phyloP scores from a whole-genome alignment of 257 asterid genomes.

The Penstemon barbatus region DNA sequence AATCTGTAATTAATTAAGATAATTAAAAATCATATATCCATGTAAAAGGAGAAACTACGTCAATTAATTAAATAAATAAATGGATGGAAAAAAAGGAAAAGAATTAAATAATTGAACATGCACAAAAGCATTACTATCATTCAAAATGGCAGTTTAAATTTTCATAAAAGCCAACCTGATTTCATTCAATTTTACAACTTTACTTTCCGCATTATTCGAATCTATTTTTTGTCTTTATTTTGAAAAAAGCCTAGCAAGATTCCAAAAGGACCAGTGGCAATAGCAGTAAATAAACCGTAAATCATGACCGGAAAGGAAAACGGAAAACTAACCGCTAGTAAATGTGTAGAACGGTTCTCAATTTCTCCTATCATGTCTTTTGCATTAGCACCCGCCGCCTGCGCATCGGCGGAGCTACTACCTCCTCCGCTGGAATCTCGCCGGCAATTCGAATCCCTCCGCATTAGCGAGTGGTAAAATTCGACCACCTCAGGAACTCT shows the following conservation, averaged over 20 bases:
- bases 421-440: slow-evolving; percentile 59
- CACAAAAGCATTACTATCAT: not conserved
- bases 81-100: no score
- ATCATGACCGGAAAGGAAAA: not conserved
- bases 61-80: no score
- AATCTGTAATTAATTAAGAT: slow-evolving; percentile 53
- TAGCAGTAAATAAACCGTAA: slow-evolving; percentile 31
- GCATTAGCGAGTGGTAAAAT: slow-evolving; percentile 91
- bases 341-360: slow-evolving; percentile 93
- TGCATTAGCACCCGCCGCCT: slow-evolving; percentile 54
- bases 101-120: not conserved
- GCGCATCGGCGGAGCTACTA: slow-evolving; percentile 42
- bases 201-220: slow-evolving; percentile 38
- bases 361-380: slow-evolving; percentile 99
- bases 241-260: slow-evolving; percentile 27
- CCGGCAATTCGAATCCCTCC: slow-evolving; percentile 69
- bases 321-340: slow-evolving; percentile 73
- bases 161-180: slow-evolving; percentile 41
- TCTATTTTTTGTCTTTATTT: slow-evolving; percentile 54
- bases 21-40: not conserved
- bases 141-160: slow-evolving; percentile 30
- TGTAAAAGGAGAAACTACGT: no score
- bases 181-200: slow-evolving; percentile 31
- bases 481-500: slow-evolving; percentile 94
- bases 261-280: slow-evolving; percentile 41